Evolutionary conservation across 768 basidiomycete genomes (phyloP).

Genomic region (Gymnopilus dilepis): DNA sequence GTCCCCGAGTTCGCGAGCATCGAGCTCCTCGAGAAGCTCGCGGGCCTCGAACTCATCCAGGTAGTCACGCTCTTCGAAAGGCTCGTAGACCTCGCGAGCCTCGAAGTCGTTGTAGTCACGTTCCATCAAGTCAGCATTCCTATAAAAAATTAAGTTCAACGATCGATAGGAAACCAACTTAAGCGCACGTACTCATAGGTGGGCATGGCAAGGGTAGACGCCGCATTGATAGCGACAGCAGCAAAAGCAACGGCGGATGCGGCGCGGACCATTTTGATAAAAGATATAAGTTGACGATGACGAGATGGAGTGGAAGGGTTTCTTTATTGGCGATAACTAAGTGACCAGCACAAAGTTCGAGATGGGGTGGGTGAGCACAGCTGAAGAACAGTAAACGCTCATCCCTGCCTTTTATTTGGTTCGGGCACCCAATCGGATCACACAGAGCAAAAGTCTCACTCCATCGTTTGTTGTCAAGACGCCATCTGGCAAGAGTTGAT

Average conservation of each 20-base stretch:
- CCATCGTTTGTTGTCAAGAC: conserved; percentile 1
- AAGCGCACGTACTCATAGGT: conserved; percentile 29
- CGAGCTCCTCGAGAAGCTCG: conserved; percentile 27
- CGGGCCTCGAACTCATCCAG: conserved; percentile 29
- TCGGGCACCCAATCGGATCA: background rate
- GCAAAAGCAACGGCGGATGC: conserved; percentile 37
- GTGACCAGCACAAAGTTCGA: conserved; percentile 42
- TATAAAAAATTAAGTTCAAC: background rate
- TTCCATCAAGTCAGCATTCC: conserved; percentile 23
- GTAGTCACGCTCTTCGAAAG: conserved; percentile 28
- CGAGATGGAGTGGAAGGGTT: conserved; percentile 18
- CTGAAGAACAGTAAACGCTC: conserved; percentile 27
- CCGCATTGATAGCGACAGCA: conserved; percentile 35
- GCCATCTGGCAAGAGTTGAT: background rate
- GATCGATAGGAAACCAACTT: background rate
- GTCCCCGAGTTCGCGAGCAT: conserved; percentile 29
- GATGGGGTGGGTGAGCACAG: conserved; percentile 40
- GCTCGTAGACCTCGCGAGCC: conserved; percentile 13
- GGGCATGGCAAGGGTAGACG: conserved; percentile 34
- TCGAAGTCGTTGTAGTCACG: conserved; percentile 25
- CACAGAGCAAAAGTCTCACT: background rate
- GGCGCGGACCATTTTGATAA: conserved; percentile 38
- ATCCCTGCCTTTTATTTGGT: conserved; percentile 17
- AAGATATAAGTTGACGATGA: conserved; percentile 15
- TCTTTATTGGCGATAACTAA: conserved; percentile 27